phyloP scores from a whole-genome alignment of 805 yeast genomes.

The Cyberlindnera veronae region DNA sequence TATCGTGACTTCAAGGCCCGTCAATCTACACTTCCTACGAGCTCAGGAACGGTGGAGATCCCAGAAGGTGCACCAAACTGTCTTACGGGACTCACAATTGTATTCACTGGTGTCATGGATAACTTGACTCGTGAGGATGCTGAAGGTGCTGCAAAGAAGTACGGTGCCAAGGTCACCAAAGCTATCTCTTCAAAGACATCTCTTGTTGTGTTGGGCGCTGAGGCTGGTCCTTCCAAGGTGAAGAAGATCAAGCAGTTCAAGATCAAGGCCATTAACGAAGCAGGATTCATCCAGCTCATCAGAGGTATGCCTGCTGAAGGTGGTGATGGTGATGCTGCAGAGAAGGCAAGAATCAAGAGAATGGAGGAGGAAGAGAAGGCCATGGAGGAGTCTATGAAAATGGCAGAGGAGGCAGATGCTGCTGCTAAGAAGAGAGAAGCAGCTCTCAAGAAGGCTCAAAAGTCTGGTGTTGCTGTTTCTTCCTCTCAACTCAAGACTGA shows the following conservation, averaged over 20 bases:
- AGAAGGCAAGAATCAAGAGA: conserved; percentile 64
- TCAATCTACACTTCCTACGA: conserved; percentile 32
- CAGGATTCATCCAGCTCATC: conserved; percentile 75
- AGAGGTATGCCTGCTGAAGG: conserved; percentile 87
- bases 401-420: conserved; percentile 42
- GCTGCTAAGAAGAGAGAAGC: conserved; percentile 30
- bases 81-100: conserved; percentile 82
- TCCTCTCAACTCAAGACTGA: conserved; percentile 33
- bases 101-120: conserved; percentile 89
- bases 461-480: conserved; percentile 23
- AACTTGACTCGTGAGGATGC: conserved; percentile 71
- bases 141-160: conserved; percentile 71
- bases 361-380: conserved; percentile 63
- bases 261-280: conserved; percentile 82
- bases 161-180: conserved; percentile 89
- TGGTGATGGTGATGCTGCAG: conserved; percentile 79
- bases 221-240: conserved; percentile 96
- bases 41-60: conserved; percentile 42
- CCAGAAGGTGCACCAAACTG: conserved; percentile 88
- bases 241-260: conserved; percentile 68
- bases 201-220: conserved; percentile 87
- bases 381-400: conserved; percentile 46
- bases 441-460: conserved; percentile 25
- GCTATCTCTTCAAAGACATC: conserved; percentile 83
- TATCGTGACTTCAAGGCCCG: conserved; percentile 55